These are phyloP conservation scores for Ascosphaera aggregata DNA, from an alignment of 2,329 filamentous ascomycete species.

Conservation along the genomic window DNA sequence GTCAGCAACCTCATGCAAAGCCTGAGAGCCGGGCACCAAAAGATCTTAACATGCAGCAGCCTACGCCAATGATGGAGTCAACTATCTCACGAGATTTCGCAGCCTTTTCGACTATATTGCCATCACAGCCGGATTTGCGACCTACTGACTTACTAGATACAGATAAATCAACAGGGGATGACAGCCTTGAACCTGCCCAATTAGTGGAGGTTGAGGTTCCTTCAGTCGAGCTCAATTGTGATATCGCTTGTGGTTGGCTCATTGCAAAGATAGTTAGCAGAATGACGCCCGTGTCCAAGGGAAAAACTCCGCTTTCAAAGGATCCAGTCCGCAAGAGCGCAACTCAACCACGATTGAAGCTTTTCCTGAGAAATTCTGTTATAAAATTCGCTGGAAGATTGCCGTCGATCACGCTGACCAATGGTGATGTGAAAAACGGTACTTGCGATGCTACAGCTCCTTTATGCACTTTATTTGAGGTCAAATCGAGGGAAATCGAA, in stretches of 20 bases:
- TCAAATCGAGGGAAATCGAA: not conserved
- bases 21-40: slow-evolving; percentile 1
- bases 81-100: not conserved
- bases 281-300: not conserved
- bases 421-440: not conserved
- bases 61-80: not conserved
- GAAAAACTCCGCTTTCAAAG: not conserved
- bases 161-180: not conserved
- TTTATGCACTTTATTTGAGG: not conserved
- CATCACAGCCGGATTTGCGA: slow-evolving; percentile 1
- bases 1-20: slow-evolving; percentile 1
- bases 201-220: slow-evolving; percentile 13
- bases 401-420: not conserved
- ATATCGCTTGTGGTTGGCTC: slow-evolving; percentile 20
- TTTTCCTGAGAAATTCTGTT: not conserved
- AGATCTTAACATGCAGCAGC: not conserved
- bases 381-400: not conserved
- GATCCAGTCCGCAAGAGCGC: not conserved
- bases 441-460: not conserved
- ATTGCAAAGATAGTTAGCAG: slow-evolving; percentile 12
- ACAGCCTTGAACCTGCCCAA: not conserved
- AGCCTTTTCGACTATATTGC: not conserved
- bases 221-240: slow-evolving; percentile 13
- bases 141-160: no score
- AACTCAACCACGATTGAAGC: not conserved